Evolutionary conservation across 306 rosid genomes (phyloP).

Genomic region (Castanea sativa): DNA sequence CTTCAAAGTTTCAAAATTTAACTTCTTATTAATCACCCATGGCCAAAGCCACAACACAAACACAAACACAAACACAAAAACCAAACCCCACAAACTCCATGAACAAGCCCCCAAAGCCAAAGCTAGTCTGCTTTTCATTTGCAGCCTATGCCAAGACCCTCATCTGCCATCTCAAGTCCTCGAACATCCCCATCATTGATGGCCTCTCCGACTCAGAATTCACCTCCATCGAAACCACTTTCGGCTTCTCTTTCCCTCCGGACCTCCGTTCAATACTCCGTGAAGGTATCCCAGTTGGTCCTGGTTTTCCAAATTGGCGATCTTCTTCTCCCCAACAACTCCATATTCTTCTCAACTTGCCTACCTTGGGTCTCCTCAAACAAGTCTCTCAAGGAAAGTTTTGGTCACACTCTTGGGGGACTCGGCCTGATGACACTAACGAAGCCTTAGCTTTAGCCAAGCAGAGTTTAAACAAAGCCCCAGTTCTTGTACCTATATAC

Average conservation of each 20-base stretch:
- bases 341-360: slow-evolving; percentile 55
- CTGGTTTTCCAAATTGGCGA: slow-evolving; percentile 87
- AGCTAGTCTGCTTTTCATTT: slow-evolving; percentile 75
- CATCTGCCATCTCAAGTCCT: slow-evolving; percentile 43
- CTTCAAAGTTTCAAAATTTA: too few relatives aligned
- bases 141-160: slow-evolving; percentile 63
- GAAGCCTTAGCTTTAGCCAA: slow-evolving; percentile 24
- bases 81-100: not conserved
- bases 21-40: not conserved
- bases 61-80: not conserved
- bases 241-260: slow-evolving; percentile 67
- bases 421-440: slow-evolving; percentile 23
- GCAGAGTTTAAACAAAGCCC: slow-evolving; percentile 31
- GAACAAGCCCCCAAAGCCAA: slow-evolving; percentile 28
- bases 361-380: slow-evolving; percentile 43
- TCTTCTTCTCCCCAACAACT: slow-evolving; percentile 74
- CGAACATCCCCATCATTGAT: slow-evolving; percentile 34
- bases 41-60: not conserved
- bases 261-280: slow-evolving; percentile 78
- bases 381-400: slow-evolving; percentile 41
- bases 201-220: slow-evolving; percentile 73
- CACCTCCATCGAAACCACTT: slow-evolving; percentile 40
- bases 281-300: slow-evolving; percentile 64
- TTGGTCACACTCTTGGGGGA: slow-evolving; percentile 71
- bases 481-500: slow-evolving; percentile 62